Percentiles rank a stretch among this genome's conserved stretches.
Evolutionary conservation across 2,329 filamentous ascomycete species (phyloP).

Genomic region (Grosmannia serpens): DNA sequence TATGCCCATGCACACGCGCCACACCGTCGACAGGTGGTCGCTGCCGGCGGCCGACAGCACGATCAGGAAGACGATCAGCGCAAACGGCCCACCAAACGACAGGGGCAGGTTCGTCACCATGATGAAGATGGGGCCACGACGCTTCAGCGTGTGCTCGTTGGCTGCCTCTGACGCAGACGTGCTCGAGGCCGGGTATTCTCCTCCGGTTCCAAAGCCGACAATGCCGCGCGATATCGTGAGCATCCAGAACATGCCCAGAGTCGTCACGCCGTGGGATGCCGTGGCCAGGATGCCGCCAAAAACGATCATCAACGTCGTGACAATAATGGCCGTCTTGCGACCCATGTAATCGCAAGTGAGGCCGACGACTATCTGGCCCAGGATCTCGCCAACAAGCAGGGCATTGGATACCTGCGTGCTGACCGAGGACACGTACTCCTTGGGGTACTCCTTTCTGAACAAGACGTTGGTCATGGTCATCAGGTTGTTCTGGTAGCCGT

Average conservation of each 20-base stretch:
- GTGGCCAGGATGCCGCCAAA: slow-evolving; percentile 33
- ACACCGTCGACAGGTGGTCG: slow-evolving; percentile 28
- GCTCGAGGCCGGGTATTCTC: slow-evolving; percentile 40
- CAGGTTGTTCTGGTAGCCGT: slow-evolving; percentile 24
- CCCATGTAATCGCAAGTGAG: slow-evolving; percentile 37
- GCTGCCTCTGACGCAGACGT: slow-evolving; percentile 40
- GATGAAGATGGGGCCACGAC: slow-evolving; percentile 40
- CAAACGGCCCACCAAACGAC: slow-evolving; percentile 37
- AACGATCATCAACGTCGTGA: slow-evolving; percentile 32
- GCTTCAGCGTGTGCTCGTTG: slow-evolving; percentile 29
- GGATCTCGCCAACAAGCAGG: slow-evolving; percentile 42
- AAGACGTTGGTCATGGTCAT: slow-evolving; percentile 23
- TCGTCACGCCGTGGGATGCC: slow-evolving; percentile 27
- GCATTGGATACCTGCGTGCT: slow-evolving; percentile 37
- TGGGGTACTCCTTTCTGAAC: slow-evolving; percentile 18
- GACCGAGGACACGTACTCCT: slow-evolving; percentile 20
- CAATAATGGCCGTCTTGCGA: slow-evolving; percentile 33
- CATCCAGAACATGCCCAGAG: slow-evolving; percentile 37
- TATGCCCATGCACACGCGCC: slow-evolving; percentile 38
- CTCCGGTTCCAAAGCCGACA: slow-evolving; percentile 32
- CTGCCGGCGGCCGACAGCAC: slow-evolving; percentile 35
- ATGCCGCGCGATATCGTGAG: slow-evolving; percentile 29
- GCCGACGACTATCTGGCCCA: slow-evolving; percentile 44
- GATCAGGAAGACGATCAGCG: slow-evolving; percentile 36
- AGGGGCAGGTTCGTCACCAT: slow-evolving; percentile 39